Evolutionary conservation across 192 early-diverging fungal genomes (phyloP).

Genomic region (Glomus cerebriforme): DNA sequence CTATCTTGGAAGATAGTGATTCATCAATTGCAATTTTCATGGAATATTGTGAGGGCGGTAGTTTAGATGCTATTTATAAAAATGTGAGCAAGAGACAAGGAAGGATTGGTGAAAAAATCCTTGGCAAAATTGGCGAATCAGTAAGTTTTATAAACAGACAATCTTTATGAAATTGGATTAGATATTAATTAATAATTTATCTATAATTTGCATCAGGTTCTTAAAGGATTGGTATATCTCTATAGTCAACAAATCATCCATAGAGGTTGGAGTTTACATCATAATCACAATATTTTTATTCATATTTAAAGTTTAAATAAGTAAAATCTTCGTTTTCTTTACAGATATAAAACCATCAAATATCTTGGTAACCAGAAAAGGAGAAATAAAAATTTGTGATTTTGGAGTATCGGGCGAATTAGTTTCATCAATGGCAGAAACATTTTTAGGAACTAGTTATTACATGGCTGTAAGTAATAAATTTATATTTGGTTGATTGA

Average conservation of each 20-base stretch:
- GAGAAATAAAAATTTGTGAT: slow-evolving; percentile 95
- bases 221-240: slow-evolving; percentile 90
- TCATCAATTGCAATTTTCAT: slow-evolving; percentile 89
- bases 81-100: slow-evolving; percentile 63
- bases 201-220: slow-evolving; percentile 43
- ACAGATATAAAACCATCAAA: slow-evolving; percentile 98
- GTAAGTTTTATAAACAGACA: slow-evolving; percentile 42
- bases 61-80: slow-evolving; percentile 91
- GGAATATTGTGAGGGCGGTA: slow-evolving; percentile 95
- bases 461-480: slow-evolving; percentile 85
- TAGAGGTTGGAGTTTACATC: slow-evolving; percentile 60
- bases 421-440: slow-evolving; percentile 85
- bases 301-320: neutral
- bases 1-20: slow-evolving; percentile 80
- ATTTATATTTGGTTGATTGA: neutral
- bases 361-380: slow-evolving; percentile 85
- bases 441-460: slow-evolving; percentile 95
- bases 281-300: neutral
- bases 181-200: too few species aligned
- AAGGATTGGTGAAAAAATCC: slow-evolving; percentile 83
- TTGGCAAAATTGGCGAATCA: slow-evolving; percentile 87
- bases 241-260: slow-evolving; percentile 89
- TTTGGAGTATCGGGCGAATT: slow-evolving; percentile 95
- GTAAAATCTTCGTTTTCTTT: slow-evolving; percentile 7
- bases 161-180: neutral